Evolutionary conservation across 495 filamentous ascomycete genomes (phyloP), one percentile per base, ranked within the genome.

Genomic region (Talaromyces ruber): DNA sequence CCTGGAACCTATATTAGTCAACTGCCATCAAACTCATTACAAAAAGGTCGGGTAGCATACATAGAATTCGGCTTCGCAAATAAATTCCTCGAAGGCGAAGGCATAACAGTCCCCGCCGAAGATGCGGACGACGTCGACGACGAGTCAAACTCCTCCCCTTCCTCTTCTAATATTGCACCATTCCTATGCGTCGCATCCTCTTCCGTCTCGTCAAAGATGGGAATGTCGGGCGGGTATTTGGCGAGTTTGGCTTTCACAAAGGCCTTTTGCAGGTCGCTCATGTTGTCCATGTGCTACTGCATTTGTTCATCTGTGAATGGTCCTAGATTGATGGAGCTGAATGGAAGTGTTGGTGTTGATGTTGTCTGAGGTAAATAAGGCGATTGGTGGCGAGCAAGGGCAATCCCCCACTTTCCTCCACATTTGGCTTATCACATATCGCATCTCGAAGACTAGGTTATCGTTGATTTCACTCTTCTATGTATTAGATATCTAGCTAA

Each of bases 231-330:
- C 5, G 91, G 86, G 22, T 89, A 74, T 64, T 77, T 76, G 64
- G 81, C 79, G 65, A 95, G 77, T 76, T 89, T 92, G 43, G 90
- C 81, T 73, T 90, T 92, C 69, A 87, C 87, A 74, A 92, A 94
- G 59, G 86, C 84, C 70, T 85, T 88, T 75, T 93, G 91, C 37
- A 97, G 84, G 62, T 92, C 86, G 70, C 90, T 95, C 93, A 97
- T 97, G 67, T 45, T 32, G 54, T 57, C 54, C 51, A 54, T 54
- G 22, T 28, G 24, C n/a, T 45, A 18, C 43, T 47, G 18, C 43
- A 0, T 47, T 47, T 21, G 5, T 47, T 21, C 21, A 6, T 21
- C 43, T 47, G 4, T 21, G 32, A 37, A 1, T 37, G 2, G 32
- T 14, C 30, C 30, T 32, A n/a, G 30, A 34, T 34, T 34, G 30